Base-by-base conservation (phyloP, 305 asterid species). In the Fraxinus velutina region DNA sequence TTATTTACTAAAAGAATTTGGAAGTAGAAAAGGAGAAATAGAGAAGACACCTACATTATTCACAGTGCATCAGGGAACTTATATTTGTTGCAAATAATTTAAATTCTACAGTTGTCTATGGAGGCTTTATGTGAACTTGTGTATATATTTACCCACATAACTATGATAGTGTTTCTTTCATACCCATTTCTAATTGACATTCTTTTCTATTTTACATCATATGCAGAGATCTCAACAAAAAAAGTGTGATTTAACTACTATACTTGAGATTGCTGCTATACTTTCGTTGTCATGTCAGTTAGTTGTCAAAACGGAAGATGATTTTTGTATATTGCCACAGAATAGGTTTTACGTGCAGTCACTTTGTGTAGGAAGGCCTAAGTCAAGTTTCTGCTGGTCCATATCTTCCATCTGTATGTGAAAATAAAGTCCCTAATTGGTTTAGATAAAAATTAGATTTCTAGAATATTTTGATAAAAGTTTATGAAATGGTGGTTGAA, bases 231-330 rank as follows among this genome's bases (percentile, higher is more conserved):
- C 24, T 47, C 19, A 13, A 47, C 1, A 33, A 39, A 75, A 24
- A 15, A 27, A 10, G 36, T 60, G 13, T 30, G 75, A 17, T 55
- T 39, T 32, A 6, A 6, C 39, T 30, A 44, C 77, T 22, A 60
- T 27, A 19, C 66, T 83, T 62, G 73, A 75, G 33, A 75, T 72
- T 72, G 24, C 52, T 24, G 79, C 12, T 29, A 44, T 33, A 55
- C 62, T 55, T 22, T 9, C 9, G 44, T 82, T 70, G 44, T 71
- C 29, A 36, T 47, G 4, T 73, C 72, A 19, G 36, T 62, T 83
- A 29, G 44, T 78, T 0, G 29, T 50, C 5, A 75, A 68, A 33
- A 34, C 12, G 1, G 36, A 64, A 76, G 75, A 71, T 52, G 81
- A 24, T 76, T 29, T 42, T 21, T 27, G 9, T 6, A 19, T 75